Percentiles rank a stretch among this genome's conserved stretches.
Conservation (phyloP, 2,329 filamentous ascomycete genomes). For the Fusarium sp. region DNA sequence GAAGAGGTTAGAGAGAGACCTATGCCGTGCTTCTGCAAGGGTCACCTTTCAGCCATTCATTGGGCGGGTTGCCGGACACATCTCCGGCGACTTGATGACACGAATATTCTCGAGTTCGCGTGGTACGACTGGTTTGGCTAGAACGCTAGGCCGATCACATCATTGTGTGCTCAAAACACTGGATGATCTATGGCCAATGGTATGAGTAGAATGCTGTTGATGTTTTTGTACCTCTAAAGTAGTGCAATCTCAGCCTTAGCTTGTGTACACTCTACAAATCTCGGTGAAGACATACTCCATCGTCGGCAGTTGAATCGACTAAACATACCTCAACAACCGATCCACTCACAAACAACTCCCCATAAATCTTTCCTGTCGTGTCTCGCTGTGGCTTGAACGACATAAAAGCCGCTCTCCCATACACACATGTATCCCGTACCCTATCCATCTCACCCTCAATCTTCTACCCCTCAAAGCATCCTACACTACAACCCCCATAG, state of each 20-base stretch:
- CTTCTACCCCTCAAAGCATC: neutral
- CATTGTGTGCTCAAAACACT: slow-evolving; percentile 16
- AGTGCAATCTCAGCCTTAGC: neutral
- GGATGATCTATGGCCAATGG: slow-evolving; percentile 9
- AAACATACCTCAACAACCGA: neutral
- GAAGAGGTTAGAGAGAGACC: slow-evolving; percentile 15
- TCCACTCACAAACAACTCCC: neutral
- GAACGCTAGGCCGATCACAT: slow-evolving; percentile 12
- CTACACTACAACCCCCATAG: neutral
- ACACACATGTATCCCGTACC: neutral
- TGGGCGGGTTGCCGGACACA: neutral
- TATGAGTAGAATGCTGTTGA: neutral
- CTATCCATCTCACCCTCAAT: slow-evolving; percentile 20
- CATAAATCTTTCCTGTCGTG: neutral
- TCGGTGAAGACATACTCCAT: slow-evolving; percentile 19
- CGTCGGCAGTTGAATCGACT: slow-evolving; percentile 17
- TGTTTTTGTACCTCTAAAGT: slow-evolving; percentile 9
- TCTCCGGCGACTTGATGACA: slow-evolving; percentile 25
- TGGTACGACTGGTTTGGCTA: neutral
- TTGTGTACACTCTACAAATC: slow-evolving; percentile 9
- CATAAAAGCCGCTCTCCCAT: slow-evolving; percentile 31
- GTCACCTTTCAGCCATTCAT: neutral
- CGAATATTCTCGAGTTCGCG: slow-evolving; percentile 6
- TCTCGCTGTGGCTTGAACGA: neutral
- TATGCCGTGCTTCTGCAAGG: slow-evolving; percentile 15